Base-by-base conservation (phyloP, 2,329 filamentous ascomycete genomes). In the Phaeosphaeria sp. region DNA sequence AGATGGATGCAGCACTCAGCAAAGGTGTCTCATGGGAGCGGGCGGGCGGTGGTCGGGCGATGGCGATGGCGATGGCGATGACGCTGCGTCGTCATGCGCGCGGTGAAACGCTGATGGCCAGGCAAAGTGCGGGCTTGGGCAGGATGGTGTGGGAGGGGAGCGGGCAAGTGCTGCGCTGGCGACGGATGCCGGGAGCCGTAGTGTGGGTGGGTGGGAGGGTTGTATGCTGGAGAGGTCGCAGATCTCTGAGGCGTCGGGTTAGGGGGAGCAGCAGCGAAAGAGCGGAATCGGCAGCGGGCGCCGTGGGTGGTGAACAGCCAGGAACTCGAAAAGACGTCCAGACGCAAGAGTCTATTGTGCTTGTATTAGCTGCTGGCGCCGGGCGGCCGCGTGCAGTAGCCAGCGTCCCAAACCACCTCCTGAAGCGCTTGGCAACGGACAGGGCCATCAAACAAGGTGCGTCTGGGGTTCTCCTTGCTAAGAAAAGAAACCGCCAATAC, bases 51-150 rank as follows among this genome's bases (percentile, higher is more conserved):
- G 56, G 64, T 60, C 59, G 62, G 60, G 50, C 43, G 65, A 60
- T 56, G 60, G 50, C 43, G 65, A 60, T 56, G 60, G 50, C 43
- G 65, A 60, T 56, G 60, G 50, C 43, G 65, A 60, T 56, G 63
- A 61, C 59, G 61, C 59, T 60, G 63, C 61, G 63, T 65, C 65
- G 71, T 71, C 72, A 75, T 75, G 66, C 73, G 72, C 57, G 61
- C 62, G 57, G 64, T 68, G 62, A 67, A 66, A 64, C 59, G 57
- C 23, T 46, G 55, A 59, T 53, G 42, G 65, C 62, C 62, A 66
- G 68, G 72, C 64, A 66, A 62, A 46, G 58, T 56, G 64, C 57
- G 65, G 62, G 65, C 58, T 20, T 17, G 25, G 11, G 25, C 20
- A 39, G 25, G 23, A 27, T 27, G 25, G 5, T 9, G 25, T 27